phyloP scores from a whole-genome alignment of 2,329 filamentous ascomycete genomes.

The Cryphonectria carpinicola region DNA sequence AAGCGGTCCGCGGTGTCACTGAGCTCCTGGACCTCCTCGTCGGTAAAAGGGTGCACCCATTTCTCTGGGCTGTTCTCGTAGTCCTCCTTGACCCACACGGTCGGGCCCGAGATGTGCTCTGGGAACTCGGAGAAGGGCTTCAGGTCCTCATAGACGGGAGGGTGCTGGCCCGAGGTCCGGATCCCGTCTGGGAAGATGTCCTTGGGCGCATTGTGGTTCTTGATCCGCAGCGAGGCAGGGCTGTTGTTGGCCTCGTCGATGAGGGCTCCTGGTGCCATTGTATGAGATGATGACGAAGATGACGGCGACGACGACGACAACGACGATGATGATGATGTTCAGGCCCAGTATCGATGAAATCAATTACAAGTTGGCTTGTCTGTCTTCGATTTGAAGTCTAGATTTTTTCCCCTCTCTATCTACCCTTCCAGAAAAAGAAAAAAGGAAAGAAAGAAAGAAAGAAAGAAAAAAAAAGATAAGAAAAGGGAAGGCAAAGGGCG shows the following conservation, averaged over 20 bases:
- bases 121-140: conserved; percentile 72
- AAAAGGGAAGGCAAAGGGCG: not conserved
- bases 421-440: not conserved
- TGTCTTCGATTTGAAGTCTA: not conserved
- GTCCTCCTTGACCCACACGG: conserved; percentile 72
- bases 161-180: conserved; percentile 69
- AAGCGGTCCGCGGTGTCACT: conserved; percentile 70
- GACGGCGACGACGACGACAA: not conserved
- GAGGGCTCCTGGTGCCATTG: conserved; percentile 31
- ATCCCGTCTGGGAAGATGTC: conserved; percentile 52
- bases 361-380: not conserved
- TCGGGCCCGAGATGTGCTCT: conserved; percentile 69
- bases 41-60: conserved; percentile 74
- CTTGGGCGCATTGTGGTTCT: conserved; percentile 41
- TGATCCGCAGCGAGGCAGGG: conserved; percentile 23
- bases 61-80: conserved; percentile 65
- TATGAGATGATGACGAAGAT: not conserved
- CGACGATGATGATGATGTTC: not conserved
- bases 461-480: too few relatives aligned
- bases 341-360: not conserved
- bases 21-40: conserved; percentile 69
- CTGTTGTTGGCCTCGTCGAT: conserved; percentile 22
- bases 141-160: conserved; percentile 68
- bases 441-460: too few relatives aligned
- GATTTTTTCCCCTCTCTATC: not conserved